phyloP scores from a whole-genome alignment of 305 asterid species.

The Fraxinus dipetala region DNA sequence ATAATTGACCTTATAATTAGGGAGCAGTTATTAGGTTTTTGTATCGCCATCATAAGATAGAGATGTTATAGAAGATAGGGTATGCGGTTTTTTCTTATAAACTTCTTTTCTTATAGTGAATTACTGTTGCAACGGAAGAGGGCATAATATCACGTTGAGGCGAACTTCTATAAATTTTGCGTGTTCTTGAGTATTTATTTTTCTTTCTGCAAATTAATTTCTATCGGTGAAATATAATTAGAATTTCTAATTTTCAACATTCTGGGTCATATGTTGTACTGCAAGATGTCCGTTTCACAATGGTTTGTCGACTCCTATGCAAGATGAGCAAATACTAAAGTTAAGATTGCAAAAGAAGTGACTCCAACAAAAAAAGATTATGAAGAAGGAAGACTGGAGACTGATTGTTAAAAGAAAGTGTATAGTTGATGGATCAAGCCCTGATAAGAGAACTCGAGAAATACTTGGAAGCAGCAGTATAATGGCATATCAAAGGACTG shows the following conservation, averaged over 20 bases:
- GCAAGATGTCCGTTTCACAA: background rate
- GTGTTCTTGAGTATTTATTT: background rate
- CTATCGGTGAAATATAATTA: background rate
- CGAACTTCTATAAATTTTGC: background rate
- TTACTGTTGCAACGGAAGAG: background rate
- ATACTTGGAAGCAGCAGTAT: background rate
- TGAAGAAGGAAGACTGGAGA: background rate
- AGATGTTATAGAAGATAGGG: background rate
- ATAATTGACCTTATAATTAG: background rate
- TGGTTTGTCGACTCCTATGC: background rate
- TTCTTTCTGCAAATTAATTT: background rate
- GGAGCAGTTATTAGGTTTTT: background rate
- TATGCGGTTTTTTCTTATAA: background rate
- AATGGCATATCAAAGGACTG: background rate
- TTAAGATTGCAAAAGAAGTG: background rate
- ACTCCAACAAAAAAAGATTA: background rate
- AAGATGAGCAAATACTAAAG: background rate
- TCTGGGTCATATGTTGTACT: background rate
- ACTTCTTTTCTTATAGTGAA: background rate
- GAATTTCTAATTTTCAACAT: background rate
- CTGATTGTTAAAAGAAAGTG: background rate
- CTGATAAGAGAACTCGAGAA: background rate
- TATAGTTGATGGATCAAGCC: background rate
- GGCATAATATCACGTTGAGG: background rate
- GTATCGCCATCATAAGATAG: background rate